Base-by-base conservation (phyloP, 441 rosid species). In the Geranium incanum region DNA sequence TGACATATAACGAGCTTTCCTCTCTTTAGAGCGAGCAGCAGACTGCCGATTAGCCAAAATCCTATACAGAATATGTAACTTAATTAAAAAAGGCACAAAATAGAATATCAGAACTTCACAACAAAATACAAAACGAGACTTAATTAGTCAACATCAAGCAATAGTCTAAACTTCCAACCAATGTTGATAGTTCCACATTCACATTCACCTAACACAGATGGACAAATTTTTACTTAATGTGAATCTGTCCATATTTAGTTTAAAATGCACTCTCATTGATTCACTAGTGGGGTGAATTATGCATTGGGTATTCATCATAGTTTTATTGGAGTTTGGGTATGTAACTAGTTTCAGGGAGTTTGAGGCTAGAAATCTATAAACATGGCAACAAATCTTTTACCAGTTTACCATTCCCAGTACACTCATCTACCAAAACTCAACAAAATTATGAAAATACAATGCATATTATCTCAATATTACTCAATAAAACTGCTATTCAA, bases 21-120 rank as follows among this genome's bases (percentile, higher is more conserved):
- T 87, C 81, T 93, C 96, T 75, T 91, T 93, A 15, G 94, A 89
- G 41, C 96, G 88, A 72, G 98, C 90, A 76, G 96, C 96, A 74
- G 97, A 89, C 78, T 91, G 96, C 39, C 96, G 84, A 79, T 93
- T 93, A 67, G 98, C 95, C 13, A 88, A 81, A 71, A 91, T 93
- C 86, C 94, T 89, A 80, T 70, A 76, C 7, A 74, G 36, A 66
- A 45, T 38, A 67, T 4, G 18, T 28, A 16, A 39, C 4, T 9
- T 15, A 48, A 15, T 57, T 45, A 9, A 45, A 19, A 19, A 23
- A 57, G 6, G 33, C 11, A 5, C 64, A 57, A 16, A 52, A 5
- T 21, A 2, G 16, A 16, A 15, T 57, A 5, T 5, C 28, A 57
- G 11, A 11, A 57, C 64, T 57, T 57, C 6, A 57, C 6, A 45